phyloP scores from a whole-genome alignment of 805 yeast species.

The Ascoidea rubescens region DNA sequence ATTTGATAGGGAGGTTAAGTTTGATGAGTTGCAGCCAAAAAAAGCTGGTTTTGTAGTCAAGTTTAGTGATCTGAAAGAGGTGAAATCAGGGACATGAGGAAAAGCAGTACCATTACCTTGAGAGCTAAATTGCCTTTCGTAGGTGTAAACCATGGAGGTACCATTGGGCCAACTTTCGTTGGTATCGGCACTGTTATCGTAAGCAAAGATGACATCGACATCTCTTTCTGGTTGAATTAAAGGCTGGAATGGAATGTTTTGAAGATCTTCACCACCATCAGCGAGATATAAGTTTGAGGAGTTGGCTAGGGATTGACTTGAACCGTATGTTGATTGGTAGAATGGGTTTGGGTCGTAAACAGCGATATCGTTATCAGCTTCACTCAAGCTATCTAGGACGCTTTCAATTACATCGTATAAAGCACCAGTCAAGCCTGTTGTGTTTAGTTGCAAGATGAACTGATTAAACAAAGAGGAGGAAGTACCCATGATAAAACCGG shows the following conservation, averaged over 20 bases:
- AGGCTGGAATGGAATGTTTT: constrained; percentile 53
- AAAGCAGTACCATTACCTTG: constrained; percentile 49
- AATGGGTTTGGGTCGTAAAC: constrained; percentile 63
- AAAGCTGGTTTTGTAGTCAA: constrained; percentile 61
- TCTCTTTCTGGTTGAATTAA: constrained; percentile 43
- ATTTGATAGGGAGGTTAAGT: constrained; percentile 38
- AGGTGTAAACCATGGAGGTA: constrained; percentile 39
- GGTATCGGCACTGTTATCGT: constrained; percentile 56
- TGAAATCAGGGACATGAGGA: constrained; percentile 68
- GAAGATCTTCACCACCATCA: constrained; percentile 63
- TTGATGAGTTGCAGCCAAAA: constrained; percentile 67
- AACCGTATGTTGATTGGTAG: constrained; percentile 26
- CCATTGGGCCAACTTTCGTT: constrained; percentile 54
- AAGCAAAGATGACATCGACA: constrained; percentile 53
- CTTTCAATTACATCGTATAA: constrained; percentile 29
- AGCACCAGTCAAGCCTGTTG: constrained; percentile 34
- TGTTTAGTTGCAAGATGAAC: constrained; percentile 41
- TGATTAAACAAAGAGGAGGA: constrained; percentile 72
- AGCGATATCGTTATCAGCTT: constrained; percentile 54
- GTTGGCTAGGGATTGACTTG: constrained; percentile 22
- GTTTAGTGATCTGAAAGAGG: constrained; percentile 43
- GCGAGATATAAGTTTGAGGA: constrained; percentile 36
- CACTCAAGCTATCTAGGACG: constrained; percentile 32
- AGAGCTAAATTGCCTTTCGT: constrained; percentile 38
- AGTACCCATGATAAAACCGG: constrained; percentile 72